phyloP scores from a whole-genome alignment of 192 early-diverging fungal species.

The Backusella australiensis region DNA sequence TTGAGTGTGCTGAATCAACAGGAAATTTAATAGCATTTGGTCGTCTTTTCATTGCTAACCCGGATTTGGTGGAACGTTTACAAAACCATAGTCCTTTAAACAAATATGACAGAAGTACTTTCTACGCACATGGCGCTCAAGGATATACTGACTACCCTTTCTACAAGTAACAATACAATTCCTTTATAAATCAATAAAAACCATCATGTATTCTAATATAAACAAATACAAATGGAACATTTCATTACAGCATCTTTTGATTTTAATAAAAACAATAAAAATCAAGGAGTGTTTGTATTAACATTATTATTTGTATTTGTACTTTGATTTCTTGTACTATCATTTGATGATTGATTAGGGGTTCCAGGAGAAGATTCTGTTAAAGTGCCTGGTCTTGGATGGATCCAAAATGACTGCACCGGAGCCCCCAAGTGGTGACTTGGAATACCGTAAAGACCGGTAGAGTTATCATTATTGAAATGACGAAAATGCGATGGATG shows the following conservation, averaged over 20 bases:
- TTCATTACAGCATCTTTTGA: neutral
- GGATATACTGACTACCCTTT: slow-evolving; percentile 38
- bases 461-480: neutral
- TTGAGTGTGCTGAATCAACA: slow-evolving; percentile 12
- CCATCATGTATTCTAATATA: neutral
- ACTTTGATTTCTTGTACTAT: neutral
- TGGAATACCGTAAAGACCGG: neutral
- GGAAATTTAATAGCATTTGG: slow-evolving; percentile 33
- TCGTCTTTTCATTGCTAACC: slow-evolving; percentile 36
- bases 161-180: neutral
- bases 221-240: neutral
- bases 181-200: neutral
- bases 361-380: neutral
- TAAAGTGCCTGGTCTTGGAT: neutral
- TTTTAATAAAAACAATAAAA: neutral
- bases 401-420: neutral
- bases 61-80: slow-evolving; percentile 32
- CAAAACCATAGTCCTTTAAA: slow-evolving; percentile 21
- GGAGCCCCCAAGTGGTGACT: neutral
- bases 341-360: neutral
- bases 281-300: neutral
- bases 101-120: slow-evolving; percentile 27
- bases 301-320: neutral
- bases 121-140: slow-evolving; percentile 8
- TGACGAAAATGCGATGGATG: neutral